Evolutionary conservation across 331 rosid genomes (phyloP).

Genomic region (Rhamnella rubrinervis): DNA sequence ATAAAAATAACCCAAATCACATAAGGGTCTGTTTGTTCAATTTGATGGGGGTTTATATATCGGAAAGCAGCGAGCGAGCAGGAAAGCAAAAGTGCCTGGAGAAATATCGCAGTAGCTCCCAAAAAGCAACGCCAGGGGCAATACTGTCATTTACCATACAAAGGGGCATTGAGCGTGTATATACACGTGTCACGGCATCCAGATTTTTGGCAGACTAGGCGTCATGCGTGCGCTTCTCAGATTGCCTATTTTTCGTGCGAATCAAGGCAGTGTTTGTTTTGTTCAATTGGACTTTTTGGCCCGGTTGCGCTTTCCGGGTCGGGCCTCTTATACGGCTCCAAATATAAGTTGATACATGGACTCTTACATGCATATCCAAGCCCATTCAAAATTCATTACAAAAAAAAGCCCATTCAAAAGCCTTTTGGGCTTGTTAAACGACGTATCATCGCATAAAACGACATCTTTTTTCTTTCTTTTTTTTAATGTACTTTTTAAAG

Average conservation of each 20-base stretch:
- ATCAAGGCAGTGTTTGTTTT: background rate
- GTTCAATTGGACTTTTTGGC: background rate
- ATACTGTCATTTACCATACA: slow-evolving; percentile 22
- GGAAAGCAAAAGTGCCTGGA: background rate
- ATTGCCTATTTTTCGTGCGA: slow-evolving; percentile 1
- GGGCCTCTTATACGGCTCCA: background rate
- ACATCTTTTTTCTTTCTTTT: too few relatives aligned
- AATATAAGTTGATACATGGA: background rate
- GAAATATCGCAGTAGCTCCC: slow-evolving; percentile 13
- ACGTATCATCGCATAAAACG: too few relatives aligned
- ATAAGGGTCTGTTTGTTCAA: background rate
- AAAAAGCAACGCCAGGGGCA: slow-evolving; percentile 23
- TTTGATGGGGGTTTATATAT: background rate
- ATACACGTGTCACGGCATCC: background rate
- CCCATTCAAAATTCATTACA: too few relatives aligned
- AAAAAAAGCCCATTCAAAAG: too few relatives aligned
- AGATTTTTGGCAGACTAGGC: background rate
- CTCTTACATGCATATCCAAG: background rate
- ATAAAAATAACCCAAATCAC: background rate
- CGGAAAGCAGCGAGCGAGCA: background rate
- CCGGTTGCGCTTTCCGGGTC: background rate
- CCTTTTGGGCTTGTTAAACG: too few relatives aligned
- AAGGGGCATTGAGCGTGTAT: background rate
- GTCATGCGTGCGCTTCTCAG: background rate
- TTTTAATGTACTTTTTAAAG: too few relatives aligned